Conservation (phyloP, 2,329 filamentous ascomycete species). For the Neonectria sp. region DNA sequence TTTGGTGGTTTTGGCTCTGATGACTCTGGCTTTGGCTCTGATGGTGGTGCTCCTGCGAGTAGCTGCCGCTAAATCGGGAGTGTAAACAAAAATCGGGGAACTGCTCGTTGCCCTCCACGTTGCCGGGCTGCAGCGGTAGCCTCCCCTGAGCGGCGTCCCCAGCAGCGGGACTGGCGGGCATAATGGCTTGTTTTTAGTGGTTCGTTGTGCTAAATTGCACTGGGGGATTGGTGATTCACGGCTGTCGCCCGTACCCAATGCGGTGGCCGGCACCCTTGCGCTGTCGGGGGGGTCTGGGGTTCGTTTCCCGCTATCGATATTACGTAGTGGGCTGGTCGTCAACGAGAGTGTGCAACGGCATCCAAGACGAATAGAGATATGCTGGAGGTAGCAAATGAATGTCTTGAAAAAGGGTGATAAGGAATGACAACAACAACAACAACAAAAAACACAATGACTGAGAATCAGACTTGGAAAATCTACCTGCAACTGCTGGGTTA, state of each 20-base stretch:
- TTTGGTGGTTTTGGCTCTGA: conserved; percentile 23
- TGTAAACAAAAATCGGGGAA: conserved; percentile 64
- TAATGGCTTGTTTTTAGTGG: conserved; percentile 35
- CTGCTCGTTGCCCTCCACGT: conserved; percentile 53
- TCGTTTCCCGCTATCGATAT: conserved; percentile 27
- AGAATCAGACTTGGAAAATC: background rate
- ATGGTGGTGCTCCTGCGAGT: conserved; percentile 29
- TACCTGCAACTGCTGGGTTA: background rate
- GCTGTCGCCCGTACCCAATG: conserved; percentile 21
- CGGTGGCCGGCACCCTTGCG: conserved; percentile 16
- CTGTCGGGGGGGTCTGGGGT: conserved; percentile 12
- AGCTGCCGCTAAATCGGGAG: conserved; percentile 28
- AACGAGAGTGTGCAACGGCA: conserved; percentile 4
- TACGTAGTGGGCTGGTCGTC: conserved; percentile 1
- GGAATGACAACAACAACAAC: background rate
- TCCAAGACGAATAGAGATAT: background rate
- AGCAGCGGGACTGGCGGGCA: conserved; percentile 37
- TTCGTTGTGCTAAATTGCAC: conserved; percentile 1
- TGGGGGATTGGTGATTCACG: background rate
- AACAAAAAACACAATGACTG: background rate
- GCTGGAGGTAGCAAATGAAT: background rate
- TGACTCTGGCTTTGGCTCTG: conserved; percentile 6
- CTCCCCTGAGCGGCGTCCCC: conserved; percentile 45
- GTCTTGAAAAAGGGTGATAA: background rate
- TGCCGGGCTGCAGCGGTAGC: conserved; percentile 54